Evolutionary conservation across 78 protist genomes (phyloP).

Genomic region (Dictyostelium citrinum): DNA sequence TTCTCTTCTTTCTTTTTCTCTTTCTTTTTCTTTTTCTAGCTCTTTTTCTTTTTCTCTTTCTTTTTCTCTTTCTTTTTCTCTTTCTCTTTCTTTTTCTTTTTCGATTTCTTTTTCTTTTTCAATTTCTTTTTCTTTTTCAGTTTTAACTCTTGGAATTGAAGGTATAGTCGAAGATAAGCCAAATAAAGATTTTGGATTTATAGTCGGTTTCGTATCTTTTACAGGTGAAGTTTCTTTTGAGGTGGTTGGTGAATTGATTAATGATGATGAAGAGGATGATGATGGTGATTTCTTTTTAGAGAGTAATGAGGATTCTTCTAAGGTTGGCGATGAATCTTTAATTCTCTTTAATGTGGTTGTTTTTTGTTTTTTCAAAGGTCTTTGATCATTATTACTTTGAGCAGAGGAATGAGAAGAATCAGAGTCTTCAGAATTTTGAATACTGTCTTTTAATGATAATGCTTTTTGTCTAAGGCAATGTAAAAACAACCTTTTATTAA

Average conservation of each 20-base stretch:
- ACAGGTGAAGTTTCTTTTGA: not conserved
- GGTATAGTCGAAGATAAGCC: not conserved
- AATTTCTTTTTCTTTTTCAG: not conserved
- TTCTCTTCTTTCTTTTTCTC: not conserved
- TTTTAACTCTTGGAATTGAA: not conserved
- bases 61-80: not conserved
- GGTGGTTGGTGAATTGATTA: not conserved
- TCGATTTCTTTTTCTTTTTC: not conserved
- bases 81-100: not conserved
- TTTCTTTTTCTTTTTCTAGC: not conserved
- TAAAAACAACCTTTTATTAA: not conserved
- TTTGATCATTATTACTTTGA: not conserved
- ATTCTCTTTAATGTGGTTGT: not conserved
- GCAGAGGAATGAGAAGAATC: not conserved
- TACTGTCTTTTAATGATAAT: not conserved
- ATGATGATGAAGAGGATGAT: not conserved
- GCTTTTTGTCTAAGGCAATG: not conserved
- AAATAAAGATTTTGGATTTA: not conserved
- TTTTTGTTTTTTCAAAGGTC: not conserved
- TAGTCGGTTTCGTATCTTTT: not conserved
- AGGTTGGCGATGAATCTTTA: not conserved
- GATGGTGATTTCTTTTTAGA: not conserved
- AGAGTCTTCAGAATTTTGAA: not conserved
- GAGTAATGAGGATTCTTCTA: not conserved
- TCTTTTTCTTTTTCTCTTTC: not conserved